Evolutionary conservation across 176 grass and related monocot species (phyloP), one percentile per base, ranked within the genome.

Genomic region (Microstegium vimineum): DNA sequence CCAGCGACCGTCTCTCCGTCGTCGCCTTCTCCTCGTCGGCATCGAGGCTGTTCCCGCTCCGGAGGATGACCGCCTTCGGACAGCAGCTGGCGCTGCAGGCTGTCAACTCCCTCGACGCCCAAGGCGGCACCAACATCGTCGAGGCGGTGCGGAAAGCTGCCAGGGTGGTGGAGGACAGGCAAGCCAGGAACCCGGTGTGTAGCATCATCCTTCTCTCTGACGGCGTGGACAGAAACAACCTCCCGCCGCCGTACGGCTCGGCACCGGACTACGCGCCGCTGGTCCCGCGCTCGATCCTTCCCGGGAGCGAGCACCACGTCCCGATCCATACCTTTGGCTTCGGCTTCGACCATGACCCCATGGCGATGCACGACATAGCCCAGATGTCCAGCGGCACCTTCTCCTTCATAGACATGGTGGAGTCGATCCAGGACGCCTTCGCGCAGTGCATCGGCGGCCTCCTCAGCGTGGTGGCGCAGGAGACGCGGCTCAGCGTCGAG

Each of bases 171-270:
- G 87, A 90, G 37, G 84, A 94, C 10, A 74, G 89, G 33, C 81
- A 37, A 30, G 78, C 76, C 2, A 82, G 83, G 87, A 97, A 94
- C 84, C 73, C 91, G 6, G 84, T 94, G 22, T 79, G 87, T 72
- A 94, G 91, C 82, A 82, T 97, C 47, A 79, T 92, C 15, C 83
- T 97, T n/a, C 89, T 97, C 30, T 97, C 94, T 1, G 91, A 97
- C 76, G 91, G 94, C 22, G 85, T 79, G 12, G 89, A 91, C 66
- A 86, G 43, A 41, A 73, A 84, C 25, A 69, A 32, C 49, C 38
- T 11, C 2, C 23, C 22, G 17, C 69, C 37, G 23, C 23, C 13
- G 38, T 7, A 27, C 30, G 67, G 28, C 17, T n/a, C 40, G 31
- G 30, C 12, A 14, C 37, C 41, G 4, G 66, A 90, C 73, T 94